These are phyloP conservation scores for Vachellia collinsii DNA, from an alignment of 306 rosid genomes.

Conservation along the genomic window DNA sequence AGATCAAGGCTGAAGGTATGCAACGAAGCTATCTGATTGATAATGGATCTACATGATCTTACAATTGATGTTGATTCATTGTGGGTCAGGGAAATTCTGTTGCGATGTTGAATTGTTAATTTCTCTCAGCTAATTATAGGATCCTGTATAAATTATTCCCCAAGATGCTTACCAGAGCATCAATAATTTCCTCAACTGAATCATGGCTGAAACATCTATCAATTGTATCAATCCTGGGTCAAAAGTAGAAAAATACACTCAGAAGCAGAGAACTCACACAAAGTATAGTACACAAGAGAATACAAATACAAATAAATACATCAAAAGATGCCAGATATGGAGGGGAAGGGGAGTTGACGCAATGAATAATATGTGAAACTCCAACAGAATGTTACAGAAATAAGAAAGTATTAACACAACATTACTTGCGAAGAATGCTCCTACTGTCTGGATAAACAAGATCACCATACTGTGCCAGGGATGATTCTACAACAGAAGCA, in stretches of 20 bases:
- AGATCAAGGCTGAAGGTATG: neutral
- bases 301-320: neutral
- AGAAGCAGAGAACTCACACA: constrained; percentile 20
- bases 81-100: neutral
- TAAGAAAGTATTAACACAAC: constrained; percentile 39
- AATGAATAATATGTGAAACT: constrained; percentile 12
- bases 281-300: neutral
- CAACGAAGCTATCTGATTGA: constrained; percentile 10
- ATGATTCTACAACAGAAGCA: constrained; percentile 76
- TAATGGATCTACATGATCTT: constrained; percentile 8
- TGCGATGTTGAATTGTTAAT: neutral
- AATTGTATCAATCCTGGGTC: constrained; percentile 67
- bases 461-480: constrained; percentile 89
- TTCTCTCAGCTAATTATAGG: constrained; percentile 15
- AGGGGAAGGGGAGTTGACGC: neutral
- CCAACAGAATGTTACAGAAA: constrained; percentile 21
- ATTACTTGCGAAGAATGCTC: constrained; percentile 77
- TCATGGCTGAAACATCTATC: constrained; percentile 85
- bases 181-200: constrained; percentile 86
- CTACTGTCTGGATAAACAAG: constrained; percentile 78
- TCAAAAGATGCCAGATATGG: neutral
- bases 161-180: constrained; percentile 78
- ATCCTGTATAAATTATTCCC: constrained; percentile 34
- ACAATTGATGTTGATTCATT: constrained; percentile 5
- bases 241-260: constrained; percentile 28